Base-by-base conservation (phyloP, 1,284 basidiomycete genomes). In the Ceratobasidium sp. region DNA sequence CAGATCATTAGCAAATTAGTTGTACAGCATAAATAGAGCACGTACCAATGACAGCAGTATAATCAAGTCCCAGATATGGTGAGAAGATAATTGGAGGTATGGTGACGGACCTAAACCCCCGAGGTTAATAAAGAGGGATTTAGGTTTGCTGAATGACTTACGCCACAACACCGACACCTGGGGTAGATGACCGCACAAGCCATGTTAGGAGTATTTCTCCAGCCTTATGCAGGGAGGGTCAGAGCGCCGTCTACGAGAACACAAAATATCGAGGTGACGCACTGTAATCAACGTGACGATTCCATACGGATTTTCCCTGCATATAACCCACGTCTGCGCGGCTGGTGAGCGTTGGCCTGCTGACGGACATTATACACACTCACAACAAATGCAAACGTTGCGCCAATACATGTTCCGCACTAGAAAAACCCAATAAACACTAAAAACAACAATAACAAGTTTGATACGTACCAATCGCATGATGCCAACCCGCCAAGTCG, bases 201-300 rank as follows among this genome's bases (percentile, higher is more conserved):
- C 84, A 87, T 41, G 84, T 85, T 31, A 86, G 82, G 0, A 85
- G 84, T 39, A 87, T 75, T 76, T 87, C 86, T 39, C 84, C 83
- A 4, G 71, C 29, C 59, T 64, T n/a, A n/a, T n/a, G 64, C 14
- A 8, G 19, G 19, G 16, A 51, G 43, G 34, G 6, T 68, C 14
- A 46, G 4, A 22, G 19, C 3, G 9, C 43, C 8, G 24, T 13
- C 29, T 14, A 51, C 4, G 34, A 13, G 19, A 39, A 24, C 3
- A 46, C 43, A 19, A 8, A 46, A 27, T 5, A 19, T 14, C 14
- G 48, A 39, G 22, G 1, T 77, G 1, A 29, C 69, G 0, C 11
- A 86, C 85, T 19, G 84, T 84, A 53, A 85, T 79, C 78, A 86
- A 76, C 22, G 79, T 77, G 6, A 86, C 84, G n/a, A 87, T 77